These are phyloP conservation scores for Wilcoxina mikolae DNA, from an alignment of 495 filamentous ascomycete genomes.

Conservation along the genomic window DNA sequence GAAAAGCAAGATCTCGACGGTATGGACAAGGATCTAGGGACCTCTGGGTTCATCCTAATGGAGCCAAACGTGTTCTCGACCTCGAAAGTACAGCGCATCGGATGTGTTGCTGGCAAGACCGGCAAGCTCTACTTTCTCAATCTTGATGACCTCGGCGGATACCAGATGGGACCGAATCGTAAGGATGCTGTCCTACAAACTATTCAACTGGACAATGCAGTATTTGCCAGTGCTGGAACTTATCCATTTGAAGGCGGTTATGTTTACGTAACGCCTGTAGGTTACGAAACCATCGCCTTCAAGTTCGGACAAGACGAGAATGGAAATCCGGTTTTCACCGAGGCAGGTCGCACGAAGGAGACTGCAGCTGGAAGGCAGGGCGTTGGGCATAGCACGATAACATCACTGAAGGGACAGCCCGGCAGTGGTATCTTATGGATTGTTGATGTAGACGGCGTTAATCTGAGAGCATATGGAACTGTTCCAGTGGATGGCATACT, in stretches of 20 bases:
- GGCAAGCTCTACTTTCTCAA: conserved; percentile 29
- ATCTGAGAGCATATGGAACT: conserved; percentile 34
- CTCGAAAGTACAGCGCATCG: conserved; percentile 27
- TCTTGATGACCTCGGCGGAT: conserved; percentile 27
- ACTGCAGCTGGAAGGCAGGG: conserved; percentile 29
- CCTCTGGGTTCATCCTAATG: conserved; percentile 31
- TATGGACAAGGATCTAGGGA: conserved; percentile 28
- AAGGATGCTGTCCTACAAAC: conserved; percentile 31
- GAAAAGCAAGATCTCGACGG: conserved; percentile 21
- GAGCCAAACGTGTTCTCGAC: conserved; percentile 31
- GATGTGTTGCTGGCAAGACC: conserved; percentile 26
- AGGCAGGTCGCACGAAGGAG: conserved; percentile 29
- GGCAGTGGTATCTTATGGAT: conserved; percentile 34
- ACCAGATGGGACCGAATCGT: conserved; percentile 30
- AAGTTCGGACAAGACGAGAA: conserved; percentile 28
- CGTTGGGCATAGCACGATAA: conserved; percentile 32
- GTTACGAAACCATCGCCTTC: conserved; percentile 30
- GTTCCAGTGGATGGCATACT: conserved; percentile 31
- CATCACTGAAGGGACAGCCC: conserved; percentile 30
- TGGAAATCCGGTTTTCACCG: conserved; percentile 30
- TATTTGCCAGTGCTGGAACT: conserved; percentile 32
- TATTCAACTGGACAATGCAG: conserved; percentile 26
- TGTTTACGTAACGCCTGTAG: conserved; percentile 32
- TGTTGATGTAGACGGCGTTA: conserved; percentile 31
- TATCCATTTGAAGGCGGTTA: conserved; percentile 36